Evolutionary conservation across 352 stramenopile genomes (phyloP).

Genomic region (Pythium monospermum): DNA sequence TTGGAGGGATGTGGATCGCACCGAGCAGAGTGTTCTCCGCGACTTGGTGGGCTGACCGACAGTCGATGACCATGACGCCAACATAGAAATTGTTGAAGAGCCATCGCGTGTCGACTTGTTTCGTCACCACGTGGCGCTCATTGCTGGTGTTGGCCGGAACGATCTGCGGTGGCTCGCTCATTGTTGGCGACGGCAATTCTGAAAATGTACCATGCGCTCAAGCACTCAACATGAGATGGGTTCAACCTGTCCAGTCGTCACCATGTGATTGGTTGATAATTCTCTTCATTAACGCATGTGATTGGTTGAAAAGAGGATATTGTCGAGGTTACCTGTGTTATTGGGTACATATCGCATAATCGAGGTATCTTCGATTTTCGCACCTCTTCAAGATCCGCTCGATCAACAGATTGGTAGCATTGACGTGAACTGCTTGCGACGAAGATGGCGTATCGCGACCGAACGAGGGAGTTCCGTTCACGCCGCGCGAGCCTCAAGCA

Average conservation of each 20-base stretch:
- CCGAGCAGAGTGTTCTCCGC: slow-evolving; percentile 37
- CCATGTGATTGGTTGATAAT: too few relatives aligned
- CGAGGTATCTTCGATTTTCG: slow-evolving; percentile 11
- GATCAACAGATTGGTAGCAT: not conserved
- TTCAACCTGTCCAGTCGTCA: too few relatives aligned
- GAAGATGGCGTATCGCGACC: slow-evolving; percentile 59
- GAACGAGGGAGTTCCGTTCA: slow-evolving; percentile 41
- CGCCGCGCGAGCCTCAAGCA: slow-evolving; percentile 42
- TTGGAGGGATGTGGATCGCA: slow-evolving; percentile 45
- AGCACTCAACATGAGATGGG: too few relatives aligned
- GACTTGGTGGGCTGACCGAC: slow-evolving; percentile 27
- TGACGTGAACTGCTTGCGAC: not conserved
- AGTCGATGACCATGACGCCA: slow-evolving; percentile 60
- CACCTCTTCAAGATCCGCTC: slow-evolving; percentile 46
- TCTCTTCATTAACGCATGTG: too few relatives aligned
- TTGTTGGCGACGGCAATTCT: too few relatives aligned
- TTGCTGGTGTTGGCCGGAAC: not conserved
- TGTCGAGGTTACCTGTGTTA: not conserved
- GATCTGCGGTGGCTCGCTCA: too few relatives aligned
- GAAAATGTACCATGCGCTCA: too few relatives aligned
- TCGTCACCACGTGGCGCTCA: slow-evolving; percentile 3
- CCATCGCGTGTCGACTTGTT: slow-evolving; percentile 45
- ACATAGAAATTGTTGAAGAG: slow-evolving; percentile 75
- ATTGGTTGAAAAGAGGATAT: slow-evolving; percentile 7
- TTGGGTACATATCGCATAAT: slow-evolving; percentile 19